Conservation (phyloP, 106 monocot species). For the Allium fistulosum region DNA sequence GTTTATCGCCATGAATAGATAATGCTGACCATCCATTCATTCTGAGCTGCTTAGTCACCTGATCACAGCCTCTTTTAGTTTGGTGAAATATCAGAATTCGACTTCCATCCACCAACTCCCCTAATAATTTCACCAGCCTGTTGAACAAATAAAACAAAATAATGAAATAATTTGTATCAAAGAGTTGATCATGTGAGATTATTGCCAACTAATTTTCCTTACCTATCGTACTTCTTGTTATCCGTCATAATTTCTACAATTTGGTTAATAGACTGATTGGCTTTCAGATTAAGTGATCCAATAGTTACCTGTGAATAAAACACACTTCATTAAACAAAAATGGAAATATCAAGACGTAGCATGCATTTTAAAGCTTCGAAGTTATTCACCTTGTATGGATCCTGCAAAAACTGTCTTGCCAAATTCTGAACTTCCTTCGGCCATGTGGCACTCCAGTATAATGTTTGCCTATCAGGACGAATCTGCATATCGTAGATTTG, state of each 20-base stretch:
- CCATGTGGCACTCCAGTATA: slow-evolving; percentile 99
- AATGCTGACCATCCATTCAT: slow-evolving; percentile 96
- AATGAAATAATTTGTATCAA: too few species aligned
- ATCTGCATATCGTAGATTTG: slow-evolving; percentile 38
- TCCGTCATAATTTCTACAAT: slow-evolving; percentile 81
- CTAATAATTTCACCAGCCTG: slow-evolving; percentile 73
- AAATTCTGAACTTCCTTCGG: slow-evolving; percentile 89
- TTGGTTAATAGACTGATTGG: slow-evolving; percentile 93
- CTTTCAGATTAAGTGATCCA: slow-evolving; percentile 85
- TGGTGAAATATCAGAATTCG: slow-evolving; percentile 85
- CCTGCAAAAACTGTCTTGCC: slow-evolving; percentile 75
- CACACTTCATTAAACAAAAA: too few species aligned
- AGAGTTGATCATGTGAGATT: too few species aligned
- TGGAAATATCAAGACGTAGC: too few species aligned
- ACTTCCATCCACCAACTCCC: slow-evolving; percentile 85
- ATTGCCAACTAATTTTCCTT: neutral
- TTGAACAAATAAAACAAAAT: neutral
- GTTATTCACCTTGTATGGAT: slow-evolving; percentile 77
- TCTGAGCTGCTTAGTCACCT: slow-evolving; percentile 83
- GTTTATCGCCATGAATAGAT: slow-evolving; percentile 98
- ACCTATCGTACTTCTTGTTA: slow-evolving; percentile 94
- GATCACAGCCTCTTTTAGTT: slow-evolving; percentile 96
- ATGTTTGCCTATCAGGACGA: slow-evolving; percentile 93
- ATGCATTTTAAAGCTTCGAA: neutral
- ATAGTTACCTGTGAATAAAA: slow-evolving; percentile 59